phyloP scores from a whole-genome alignment of 495 filamentous ascomycete species.

The Staphylotrichum longicolle region DNA sequence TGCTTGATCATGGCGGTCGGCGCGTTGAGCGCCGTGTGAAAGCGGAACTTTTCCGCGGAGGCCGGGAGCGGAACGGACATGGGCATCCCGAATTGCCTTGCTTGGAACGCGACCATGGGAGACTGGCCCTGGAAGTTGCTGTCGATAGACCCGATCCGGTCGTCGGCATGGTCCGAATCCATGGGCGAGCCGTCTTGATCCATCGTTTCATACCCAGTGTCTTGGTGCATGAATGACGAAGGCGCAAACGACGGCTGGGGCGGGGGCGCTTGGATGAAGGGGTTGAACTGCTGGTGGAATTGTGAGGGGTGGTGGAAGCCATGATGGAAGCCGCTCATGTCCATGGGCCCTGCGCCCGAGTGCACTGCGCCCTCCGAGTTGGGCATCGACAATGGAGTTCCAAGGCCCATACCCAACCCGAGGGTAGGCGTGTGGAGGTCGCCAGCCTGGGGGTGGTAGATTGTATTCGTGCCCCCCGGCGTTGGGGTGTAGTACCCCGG shows the following conservation, averaged over 20 bases:
- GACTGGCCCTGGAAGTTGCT: conserved; percentile 50
- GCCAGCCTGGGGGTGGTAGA: conserved; percentile 80
- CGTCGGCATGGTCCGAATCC: conserved; percentile 45
- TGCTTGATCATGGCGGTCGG: conserved; percentile 95
- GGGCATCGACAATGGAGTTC: conserved; percentile 80
- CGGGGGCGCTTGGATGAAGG: conserved; percentile 61
- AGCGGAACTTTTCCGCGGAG: conserved; percentile 74
- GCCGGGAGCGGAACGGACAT: conserved; percentile 41
- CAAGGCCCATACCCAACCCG: conserved; percentile 58
- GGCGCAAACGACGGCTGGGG: conserved; percentile 68
- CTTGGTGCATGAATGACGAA: conserved; percentile 72
- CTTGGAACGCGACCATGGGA: conserved; percentile 45
- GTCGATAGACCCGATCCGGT: conserved; percentile 50
- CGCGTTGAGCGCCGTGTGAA: conserved; percentile 83
- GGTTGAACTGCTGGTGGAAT: conserved; percentile 71
- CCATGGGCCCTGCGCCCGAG: conserved; percentile 56
- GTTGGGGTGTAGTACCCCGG: conserved; percentile 87
- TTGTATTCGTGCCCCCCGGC: conserved; percentile 74
- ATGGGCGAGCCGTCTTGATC: conserved; percentile 68
- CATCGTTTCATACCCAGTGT: conserved; percentile 74
- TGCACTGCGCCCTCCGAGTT: conserved; percentile 60
- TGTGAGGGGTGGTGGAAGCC: conserved; percentile 61
- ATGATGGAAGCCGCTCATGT: conserved; percentile 51
- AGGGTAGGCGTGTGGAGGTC: conserved; percentile 87
- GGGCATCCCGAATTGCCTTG: conserved; percentile 42